Evolutionary conservation across 2,329 filamentous ascomycete genomes (phyloP).

Genomic region (Colletotrichum salicis): DNA sequence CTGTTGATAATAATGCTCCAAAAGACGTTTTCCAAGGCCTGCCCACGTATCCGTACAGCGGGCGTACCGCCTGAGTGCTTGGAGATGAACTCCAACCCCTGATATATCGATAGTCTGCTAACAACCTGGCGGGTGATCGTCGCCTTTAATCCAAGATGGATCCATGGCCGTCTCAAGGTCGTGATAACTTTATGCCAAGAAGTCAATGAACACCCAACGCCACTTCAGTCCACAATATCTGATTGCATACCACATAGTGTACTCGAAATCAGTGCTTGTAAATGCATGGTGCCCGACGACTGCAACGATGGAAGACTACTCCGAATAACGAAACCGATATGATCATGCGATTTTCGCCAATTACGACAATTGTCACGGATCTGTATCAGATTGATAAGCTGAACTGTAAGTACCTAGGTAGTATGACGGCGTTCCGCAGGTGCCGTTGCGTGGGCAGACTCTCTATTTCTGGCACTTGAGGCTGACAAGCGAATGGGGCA

Average conservation of each 20-base stretch:
- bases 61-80: too few species aligned
- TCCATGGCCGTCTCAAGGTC: background rate
- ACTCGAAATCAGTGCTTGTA: background rate
- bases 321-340: background rate
- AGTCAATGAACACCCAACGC: background rate
- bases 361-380: background rate
- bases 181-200: background rate
- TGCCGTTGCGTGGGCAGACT: background rate
- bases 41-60: too few species aligned
- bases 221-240: background rate
- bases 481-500: background rate
- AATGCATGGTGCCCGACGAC: background rate
- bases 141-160: too few species aligned
- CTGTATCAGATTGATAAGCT: background rate
- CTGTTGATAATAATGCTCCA: too few species aligned
- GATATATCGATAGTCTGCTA: too few species aligned
- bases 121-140: too few species aligned
- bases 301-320: background rate
- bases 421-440: background rate
- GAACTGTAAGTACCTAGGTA: background rate
- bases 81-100: too few species aligned
- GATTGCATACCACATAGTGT: too few species aligned
- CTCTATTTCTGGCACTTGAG: background rate
- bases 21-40: too few species aligned
- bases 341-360: background rate